A percentile compares a stretch with the other conserved stretches of the same genome.
These are phyloP conservation scores for Jacaranda copaia DNA, from an alignment of 257 asterid genomes.

Conservation along the genomic window DNA sequence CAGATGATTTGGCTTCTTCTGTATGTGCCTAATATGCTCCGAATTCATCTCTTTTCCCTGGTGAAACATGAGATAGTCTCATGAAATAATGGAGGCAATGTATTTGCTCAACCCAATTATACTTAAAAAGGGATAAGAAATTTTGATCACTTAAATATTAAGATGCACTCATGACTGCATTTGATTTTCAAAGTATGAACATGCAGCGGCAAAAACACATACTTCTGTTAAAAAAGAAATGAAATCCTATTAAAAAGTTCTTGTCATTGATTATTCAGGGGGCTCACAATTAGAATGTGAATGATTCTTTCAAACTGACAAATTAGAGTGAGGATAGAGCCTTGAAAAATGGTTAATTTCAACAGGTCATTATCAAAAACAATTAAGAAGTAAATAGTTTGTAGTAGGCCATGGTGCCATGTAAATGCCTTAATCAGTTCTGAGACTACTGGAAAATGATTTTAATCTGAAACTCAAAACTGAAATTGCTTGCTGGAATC, in stretches of 20 bases:
- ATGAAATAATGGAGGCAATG: neutral
- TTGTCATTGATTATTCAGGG: neutral
- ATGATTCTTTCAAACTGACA: neutral
- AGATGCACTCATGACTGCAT: neutral
- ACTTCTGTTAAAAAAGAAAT: neutral
- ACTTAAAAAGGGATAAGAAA: constrained; percentile 7
- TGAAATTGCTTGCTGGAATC: constrained; percentile 23
- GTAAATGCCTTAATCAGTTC: neutral
- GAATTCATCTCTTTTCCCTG: constrained; percentile 10
- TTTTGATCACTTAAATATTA: neutral
- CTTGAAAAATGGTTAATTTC: constrained; percentile 10
- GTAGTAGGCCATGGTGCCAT: neutral
- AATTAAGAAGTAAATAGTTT: constrained; percentile 12
- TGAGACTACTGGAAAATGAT: constrained; percentile 20
- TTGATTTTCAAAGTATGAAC: neutral
- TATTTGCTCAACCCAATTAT: neutral
- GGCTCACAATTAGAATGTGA: neutral
- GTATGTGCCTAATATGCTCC: constrained; percentile 57
- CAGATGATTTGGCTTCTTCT: constrained; percentile 99
- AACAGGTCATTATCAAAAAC: neutral
- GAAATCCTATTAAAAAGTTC: neutral
- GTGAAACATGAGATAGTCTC: too few relatives aligned
- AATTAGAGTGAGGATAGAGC: neutral
- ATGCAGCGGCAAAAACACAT: constrained; percentile 16
- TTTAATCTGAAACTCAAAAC: neutral